Evolutionary conservation across 805 yeast species (phyloP).

Genomic region (Ogataea salicorniae): DNA sequence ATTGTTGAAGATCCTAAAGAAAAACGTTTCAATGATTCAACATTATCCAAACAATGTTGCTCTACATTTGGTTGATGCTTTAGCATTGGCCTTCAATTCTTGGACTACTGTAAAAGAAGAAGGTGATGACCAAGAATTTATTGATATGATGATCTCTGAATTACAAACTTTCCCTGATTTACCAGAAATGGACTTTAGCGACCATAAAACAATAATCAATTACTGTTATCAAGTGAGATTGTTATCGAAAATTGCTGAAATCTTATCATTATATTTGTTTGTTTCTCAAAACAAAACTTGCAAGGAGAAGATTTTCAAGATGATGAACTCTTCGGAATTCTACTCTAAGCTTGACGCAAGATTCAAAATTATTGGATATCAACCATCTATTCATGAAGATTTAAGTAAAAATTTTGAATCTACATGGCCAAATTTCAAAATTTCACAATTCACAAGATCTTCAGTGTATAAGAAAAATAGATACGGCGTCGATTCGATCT

Average conservation of each 20-base stretch:
- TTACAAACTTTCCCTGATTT: conserved; percentile 20
- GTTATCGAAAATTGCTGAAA: conserved; percentile 66
- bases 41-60: conserved; percentile 58
- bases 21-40: conserved; percentile 46
- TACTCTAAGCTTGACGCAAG: conserved; percentile 35
- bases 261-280: conserved; percentile 66
- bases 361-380: conserved; percentile 29
- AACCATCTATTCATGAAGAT: conserved; percentile 22
- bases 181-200: conserved; percentile 12
- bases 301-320: conserved; percentile 33
- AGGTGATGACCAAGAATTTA: conserved; percentile 44
- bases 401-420: conserved; percentile 41
- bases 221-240: conserved; percentile 52
- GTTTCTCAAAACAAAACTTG: conserved; percentile 44
- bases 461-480: conserved; percentile 40
- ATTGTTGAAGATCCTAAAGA: conserved; percentile 50
- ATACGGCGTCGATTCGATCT: conserved; percentile 50
- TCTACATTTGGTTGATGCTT: conserved; percentile 63
- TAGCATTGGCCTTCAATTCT: conserved; percentile 68
- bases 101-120: conserved; percentile 64
- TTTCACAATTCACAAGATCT: conserved; percentile 50
- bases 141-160: conserved; percentile 36
- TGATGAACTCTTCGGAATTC: conserved; percentile 19
- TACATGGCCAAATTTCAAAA: conserved; percentile 37
- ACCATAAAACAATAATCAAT: conserved; percentile 25